Percentiles rank a stretch among this genome's conserved stretches.
Evolutionary conservation across 495 filamentous ascomycete genomes (phyloP).

Genomic region (Penicillium herquei): DNA sequence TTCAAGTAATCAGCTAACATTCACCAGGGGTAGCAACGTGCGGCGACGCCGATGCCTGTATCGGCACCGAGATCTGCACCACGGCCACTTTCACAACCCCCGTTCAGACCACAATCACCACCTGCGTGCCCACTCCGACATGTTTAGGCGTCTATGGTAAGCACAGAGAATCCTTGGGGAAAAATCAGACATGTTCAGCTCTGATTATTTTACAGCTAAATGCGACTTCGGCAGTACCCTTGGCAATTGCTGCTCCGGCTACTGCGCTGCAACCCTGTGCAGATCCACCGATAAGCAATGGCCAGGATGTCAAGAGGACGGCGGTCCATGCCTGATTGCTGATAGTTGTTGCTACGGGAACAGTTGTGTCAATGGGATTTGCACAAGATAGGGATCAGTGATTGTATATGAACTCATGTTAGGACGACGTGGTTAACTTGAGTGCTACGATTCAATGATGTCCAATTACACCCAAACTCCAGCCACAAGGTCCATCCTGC

Average conservation of each 20-base stretch:
- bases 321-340: conserved; percentile 14
- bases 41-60: conserved; percentile 21
- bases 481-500: not conserved
- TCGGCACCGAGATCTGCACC: conserved; percentile 30
- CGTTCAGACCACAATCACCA: conserved; percentile 27
- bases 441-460: not conserved
- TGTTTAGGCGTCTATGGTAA: conserved; percentile 34
- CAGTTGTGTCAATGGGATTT: conserved; percentile 19
- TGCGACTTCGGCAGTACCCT: conserved; percentile 12
- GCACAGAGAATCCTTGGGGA: conserved; percentile 1
- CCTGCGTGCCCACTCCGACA: conserved; percentile 20
- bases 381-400: not conserved
- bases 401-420: not conserved
- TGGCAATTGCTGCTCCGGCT: conserved; percentile 8
- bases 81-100: conserved; percentile 30
- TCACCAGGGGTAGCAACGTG: not conserved
- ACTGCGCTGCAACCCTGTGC: conserved; percentile 30
- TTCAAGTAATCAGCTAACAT: too few relatives aligned
- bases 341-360: conserved; percentile 26
- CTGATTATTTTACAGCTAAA: not conserved
- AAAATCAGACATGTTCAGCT: not conserved
- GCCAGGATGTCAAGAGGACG: conserved; percentile 26
- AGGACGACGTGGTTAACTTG: not conserved
- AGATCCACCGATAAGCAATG: conserved; percentile 27
- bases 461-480: not conserved